Percentiles rank a stretch among this genome's conserved stretches.
Conservation (phyloP, 78 protist species). For the Guillardia theta region DNA sequence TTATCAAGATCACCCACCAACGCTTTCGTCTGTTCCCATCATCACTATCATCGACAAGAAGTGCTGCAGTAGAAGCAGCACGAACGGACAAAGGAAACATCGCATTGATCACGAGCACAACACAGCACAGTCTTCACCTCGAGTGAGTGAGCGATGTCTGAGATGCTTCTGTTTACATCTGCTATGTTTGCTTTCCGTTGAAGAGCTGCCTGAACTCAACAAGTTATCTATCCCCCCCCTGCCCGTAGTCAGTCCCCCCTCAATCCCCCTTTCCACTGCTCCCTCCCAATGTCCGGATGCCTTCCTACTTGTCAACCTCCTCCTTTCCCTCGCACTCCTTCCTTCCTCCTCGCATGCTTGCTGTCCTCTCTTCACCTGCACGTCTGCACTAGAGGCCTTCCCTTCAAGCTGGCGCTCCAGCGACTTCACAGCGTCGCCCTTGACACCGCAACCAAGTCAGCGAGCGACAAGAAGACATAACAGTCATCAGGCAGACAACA, state of each 20-base stretch:
- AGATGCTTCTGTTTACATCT: not conserved
- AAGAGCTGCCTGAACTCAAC: not conserved
- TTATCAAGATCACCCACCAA: not conserved
- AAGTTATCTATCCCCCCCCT: not conserved
- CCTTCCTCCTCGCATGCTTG: not conserved
- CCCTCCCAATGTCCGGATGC: not conserved
- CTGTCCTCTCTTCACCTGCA: not conserved
- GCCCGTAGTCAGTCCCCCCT: not conserved
- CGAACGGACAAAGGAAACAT: too few relatives aligned
- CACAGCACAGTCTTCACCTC: not conserved
- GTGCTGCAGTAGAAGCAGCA: too few relatives aligned
- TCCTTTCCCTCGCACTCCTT: not conserved
- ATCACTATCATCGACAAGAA: too few relatives aligned
- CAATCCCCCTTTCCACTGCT: not conserved
- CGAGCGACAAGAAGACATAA: not conserved
- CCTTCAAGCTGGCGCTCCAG: not conserved
- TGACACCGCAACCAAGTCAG: not conserved
- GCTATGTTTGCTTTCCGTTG: not conserved
- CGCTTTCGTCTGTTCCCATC: too few relatives aligned
- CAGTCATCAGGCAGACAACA: not conserved
- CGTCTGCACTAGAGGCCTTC: not conserved
- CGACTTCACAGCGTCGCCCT: constrained; percentile 14
- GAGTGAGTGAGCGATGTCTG: constrained; percentile 13
- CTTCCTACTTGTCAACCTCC: not conserved
- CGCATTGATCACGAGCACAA: too few relatives aligned